Evolutionary conservation across 768 basidiomycete species (phyloP), one percentile per base, ranked within the genome.

Genomic region (Leccinum ochraceum): DNA sequence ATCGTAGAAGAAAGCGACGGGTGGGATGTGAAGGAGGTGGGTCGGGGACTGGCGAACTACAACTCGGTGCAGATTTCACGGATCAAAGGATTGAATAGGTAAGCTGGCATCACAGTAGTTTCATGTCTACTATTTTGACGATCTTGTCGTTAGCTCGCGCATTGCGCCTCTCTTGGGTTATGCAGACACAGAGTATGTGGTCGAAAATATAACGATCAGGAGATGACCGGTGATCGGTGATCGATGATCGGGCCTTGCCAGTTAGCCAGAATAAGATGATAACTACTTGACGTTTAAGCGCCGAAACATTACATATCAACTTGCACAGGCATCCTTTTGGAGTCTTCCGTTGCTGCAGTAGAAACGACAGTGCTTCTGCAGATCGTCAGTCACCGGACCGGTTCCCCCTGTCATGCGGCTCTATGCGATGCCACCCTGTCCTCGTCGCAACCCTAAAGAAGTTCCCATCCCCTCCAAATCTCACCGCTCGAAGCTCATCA

Each of bases 161-260:
- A 86, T 99, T 42, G 78, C 88, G 9, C 84, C 87, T 60, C 68
- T 95, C 6, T 74, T 99, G 53, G 96, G 95, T 3, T 98, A 99
- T 74, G 92, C 91, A 14, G 97, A 99, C 71, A 91, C 93, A 28
- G 97, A 98, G 73, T 92, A 98, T 76, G 95, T 98, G 53, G 95
- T 96, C 6, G 97, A 98, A 70, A 93, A 95, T 69, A 88, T 97
- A 67, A 94, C 92, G 3, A 89, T 96, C 56, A 82, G 88, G 56
- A 3, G 17, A 32, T 52, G 17, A 20, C 14, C 36, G 36, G 36
- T 37, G 14, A 37, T 2, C 36, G 34, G 34, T 36, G 34, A 36
- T 13, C 34, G 13, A 34, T 2, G n/a, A 44, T 44, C n/a, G 10
- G 42, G n/a, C n/a, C 10, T 44, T 44, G n/a, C 17, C 17, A 42